Evolutionary conservation across 2,329 filamentous ascomycete species (phyloP).

Genomic region (Cladosporium sphaerospermum): DNA sequence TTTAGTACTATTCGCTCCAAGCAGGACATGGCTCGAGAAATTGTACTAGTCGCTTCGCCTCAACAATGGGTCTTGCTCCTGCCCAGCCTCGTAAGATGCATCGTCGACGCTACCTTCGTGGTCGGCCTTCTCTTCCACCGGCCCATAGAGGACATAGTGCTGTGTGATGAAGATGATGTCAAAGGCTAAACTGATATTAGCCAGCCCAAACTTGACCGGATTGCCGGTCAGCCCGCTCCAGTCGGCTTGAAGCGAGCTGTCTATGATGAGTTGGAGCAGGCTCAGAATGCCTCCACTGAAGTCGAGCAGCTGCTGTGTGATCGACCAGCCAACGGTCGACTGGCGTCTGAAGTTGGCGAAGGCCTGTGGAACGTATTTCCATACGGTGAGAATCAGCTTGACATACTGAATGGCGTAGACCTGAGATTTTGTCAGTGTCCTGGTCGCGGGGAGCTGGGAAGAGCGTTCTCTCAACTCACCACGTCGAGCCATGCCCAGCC

Average conservation of each 20-base stretch:
- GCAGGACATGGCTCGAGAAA: too few species aligned
- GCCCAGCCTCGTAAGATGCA: not conserved
- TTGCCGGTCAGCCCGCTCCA: conserved; percentile 91
- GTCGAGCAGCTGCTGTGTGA: conserved; percentile 77
- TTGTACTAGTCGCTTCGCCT: too few species aligned
- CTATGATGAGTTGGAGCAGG: conserved; percentile 72
- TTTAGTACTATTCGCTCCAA: too few species aligned
- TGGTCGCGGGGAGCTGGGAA: not conserved
- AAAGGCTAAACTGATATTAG: conserved; percentile 79
- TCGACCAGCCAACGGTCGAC: conserved; percentile 84
- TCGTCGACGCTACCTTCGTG: not conserved
- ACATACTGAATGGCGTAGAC: conserved; percentile 72
- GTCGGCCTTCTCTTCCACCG: conserved; percentile 18
- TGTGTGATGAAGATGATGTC: conserved; percentile 81
- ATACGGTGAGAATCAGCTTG: conserved; percentile 78
- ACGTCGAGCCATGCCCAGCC: conserved; percentile 61
- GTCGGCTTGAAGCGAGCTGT: conserved; percentile 76
- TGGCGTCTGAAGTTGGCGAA: conserved; percentile 76
- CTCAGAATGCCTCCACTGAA: conserved; percentile 75
- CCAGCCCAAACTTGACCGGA: conserved; percentile 80
- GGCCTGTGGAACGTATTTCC: conserved; percentile 90
- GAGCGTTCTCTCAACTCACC: conserved; percentile 33
- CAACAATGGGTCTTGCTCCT: conserved; percentile 1
- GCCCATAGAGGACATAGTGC: conserved; percentile 73
- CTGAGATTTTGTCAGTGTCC: conserved; percentile 28